Percentiles rank a stretch among this genome's conserved stretches.
Evolutionary conservation across 169 alveolate species (phyloP).

Genomic region (Cryptosporidium viatorum): DNA sequence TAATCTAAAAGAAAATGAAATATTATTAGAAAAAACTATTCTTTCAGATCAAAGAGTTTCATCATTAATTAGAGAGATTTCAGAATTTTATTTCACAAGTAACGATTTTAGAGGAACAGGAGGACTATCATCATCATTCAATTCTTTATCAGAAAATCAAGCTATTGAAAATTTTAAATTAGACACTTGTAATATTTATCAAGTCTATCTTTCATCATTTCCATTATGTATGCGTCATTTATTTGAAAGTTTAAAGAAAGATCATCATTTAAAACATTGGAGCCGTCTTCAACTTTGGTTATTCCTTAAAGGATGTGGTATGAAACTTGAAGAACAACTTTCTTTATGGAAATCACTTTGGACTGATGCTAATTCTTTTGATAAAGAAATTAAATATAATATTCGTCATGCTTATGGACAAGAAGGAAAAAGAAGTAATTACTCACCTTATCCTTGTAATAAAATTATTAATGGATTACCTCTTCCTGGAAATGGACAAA

Average conservation of each 20-base stretch:
- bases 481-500: conserved; percentile 88
- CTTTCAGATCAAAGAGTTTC: conserved; percentile 65
- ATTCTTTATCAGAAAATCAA: neutral
- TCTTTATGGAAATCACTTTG: conserved; percentile 86
- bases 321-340: conserved; percentile 89
- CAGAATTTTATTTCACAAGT: conserved; percentile 1
- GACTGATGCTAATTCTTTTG: conserved; percentile 87
- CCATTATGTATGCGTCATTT: conserved; percentile 93
- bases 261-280: conserved; percentile 87
- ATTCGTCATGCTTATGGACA: conserved; percentile 93
- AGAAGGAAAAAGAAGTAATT: conserved; percentile 92
- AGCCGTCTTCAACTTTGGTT: conserved; percentile 91
- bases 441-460: conserved; percentile 91
- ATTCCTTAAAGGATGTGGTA: conserved; percentile 90
- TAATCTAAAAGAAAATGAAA: conserved; percentile 43
- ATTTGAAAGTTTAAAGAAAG: conserved; percentile 84
- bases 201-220: conserved; percentile 84
- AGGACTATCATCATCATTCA: neutral
- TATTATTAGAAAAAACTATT: conserved; percentile 37
- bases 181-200: conserved; percentile 39
- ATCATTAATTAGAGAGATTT: conserved; percentile 40
- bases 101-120: neutral
- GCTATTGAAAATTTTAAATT: conserved; percentile 11
- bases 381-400: conserved; percentile 90
- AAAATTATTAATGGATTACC: conserved; percentile 89